These are phyloP conservation scores for Brassica juncea DNA, from an alignment of 345 rosid genomes.

Conservation along the genomic window DNA sequence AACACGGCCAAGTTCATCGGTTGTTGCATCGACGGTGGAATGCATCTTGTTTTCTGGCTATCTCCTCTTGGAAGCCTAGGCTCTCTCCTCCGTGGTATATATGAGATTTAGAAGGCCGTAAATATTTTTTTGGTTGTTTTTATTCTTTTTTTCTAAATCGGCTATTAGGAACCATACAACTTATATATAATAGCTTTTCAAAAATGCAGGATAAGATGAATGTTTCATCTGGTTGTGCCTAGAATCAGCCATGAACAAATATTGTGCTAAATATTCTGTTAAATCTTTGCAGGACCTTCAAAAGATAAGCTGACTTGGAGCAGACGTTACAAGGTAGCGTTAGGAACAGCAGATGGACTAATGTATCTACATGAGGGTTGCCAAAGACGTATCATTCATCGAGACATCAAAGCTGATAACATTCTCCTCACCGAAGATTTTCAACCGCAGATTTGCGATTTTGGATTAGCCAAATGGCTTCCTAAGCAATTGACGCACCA, in stretches of 20 bases:
- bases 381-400: conserved; percentile 83
- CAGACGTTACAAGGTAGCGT: conserved; percentile 75
- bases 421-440: conserved; percentile 85
- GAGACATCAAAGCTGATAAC: conserved; percentile 94
- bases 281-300: conserved; percentile 45
- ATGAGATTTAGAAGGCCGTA: not conserved
- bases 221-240: not conserved
- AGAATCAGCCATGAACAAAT: not conserved
- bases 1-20: conserved; percentile 92
- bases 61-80: conserved; percentile 83
- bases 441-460: conserved; percentile 95
- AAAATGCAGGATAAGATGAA: not conserved
- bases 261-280: not conserved
- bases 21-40: conserved; percentile 75
- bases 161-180: not conserved
- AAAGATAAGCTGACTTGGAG: conserved; percentile 65
- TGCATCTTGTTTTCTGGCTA: conserved; percentile 76
- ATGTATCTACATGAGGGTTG: conserved; percentile 84
- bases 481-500: conserved; percentile 81
- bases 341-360: conserved; percentile 83
- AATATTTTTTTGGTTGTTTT: too few species aligned
- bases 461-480: conserved; percentile 95
- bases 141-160: too few species aligned
- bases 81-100: conserved; percentile 73
- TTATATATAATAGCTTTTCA: too few species aligned